These are phyloP conservation scores for Psilocybe sp. DNA, from an alignment of 768 basidiomycete genomes.

Conservation along the genomic window DNA sequence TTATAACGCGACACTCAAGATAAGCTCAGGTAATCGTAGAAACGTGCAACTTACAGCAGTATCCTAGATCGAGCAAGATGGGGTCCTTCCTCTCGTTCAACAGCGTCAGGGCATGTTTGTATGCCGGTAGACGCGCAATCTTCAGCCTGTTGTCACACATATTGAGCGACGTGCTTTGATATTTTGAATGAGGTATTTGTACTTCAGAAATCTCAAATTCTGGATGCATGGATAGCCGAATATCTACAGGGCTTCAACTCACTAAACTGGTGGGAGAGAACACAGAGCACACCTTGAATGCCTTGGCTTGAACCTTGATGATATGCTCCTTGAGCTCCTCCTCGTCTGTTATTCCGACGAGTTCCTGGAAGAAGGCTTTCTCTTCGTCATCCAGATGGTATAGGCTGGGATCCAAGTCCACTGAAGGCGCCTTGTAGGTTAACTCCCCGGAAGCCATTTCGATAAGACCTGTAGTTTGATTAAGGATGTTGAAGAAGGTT, in stretches of 20 bases:
- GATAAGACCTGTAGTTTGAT: too few species aligned
- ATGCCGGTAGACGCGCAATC: slow-evolving; percentile 31
- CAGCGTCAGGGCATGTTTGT: slow-evolving; percentile 26
- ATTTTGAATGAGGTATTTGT: background rate
- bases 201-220: slow-evolving; percentile 25
- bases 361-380: slow-evolving; percentile 29
- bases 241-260: slow-evolving; percentile 15
- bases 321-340: slow-evolving; percentile 34
- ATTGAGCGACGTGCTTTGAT: background rate
- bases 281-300: slow-evolving; percentile 16
- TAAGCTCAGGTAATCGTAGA: background rate
- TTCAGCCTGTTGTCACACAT: slow-evolving; percentile 18
- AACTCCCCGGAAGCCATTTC: too few species aligned
- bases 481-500: too few species aligned
- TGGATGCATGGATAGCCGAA: slow-evolving; percentile 36
- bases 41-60: slow-evolving; percentile 30
- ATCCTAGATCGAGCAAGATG: slow-evolving; percentile 37
- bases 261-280: background rate
- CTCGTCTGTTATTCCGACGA: slow-evolving; percentile 33
- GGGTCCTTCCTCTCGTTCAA: slow-evolving; percentile 19
- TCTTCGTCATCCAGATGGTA: slow-evolving; percentile 24
- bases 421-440: too few species aligned
- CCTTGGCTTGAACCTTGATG: slow-evolving; percentile 31
- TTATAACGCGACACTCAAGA: slow-evolving; percentile 10
- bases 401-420: slow-evolving; percentile 13